Percentiles rank a stretch among this genome's conserved stretches.
Evolutionary conservation across 768 basidiomycete species (phyloP).

Genomic region (Trametes sanguinea): DNA sequence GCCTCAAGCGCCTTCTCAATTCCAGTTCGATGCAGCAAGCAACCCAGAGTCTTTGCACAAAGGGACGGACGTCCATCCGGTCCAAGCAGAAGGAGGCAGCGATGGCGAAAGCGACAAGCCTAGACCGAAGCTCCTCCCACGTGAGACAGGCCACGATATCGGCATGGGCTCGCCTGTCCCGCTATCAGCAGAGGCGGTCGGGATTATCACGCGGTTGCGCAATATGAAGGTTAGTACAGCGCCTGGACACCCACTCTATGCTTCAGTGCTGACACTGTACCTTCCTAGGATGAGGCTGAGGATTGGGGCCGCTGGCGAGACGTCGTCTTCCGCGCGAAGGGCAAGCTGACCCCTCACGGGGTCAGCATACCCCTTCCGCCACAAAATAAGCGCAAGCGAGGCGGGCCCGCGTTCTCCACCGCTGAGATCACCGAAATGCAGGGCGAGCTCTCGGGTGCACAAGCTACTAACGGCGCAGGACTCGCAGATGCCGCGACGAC

Average conservation of each 20-base stretch:
- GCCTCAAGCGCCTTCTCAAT: slow-evolving; percentile 53
- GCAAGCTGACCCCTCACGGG: slow-evolving; percentile 45
- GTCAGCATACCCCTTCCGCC: slow-evolving; percentile 56
- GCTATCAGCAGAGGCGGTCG: slow-evolving; percentile 73
- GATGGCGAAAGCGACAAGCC: slow-evolving; percentile 1
- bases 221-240: slow-evolving; percentile 69
- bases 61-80: not conserved
- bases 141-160: slow-evolving; percentile 85
- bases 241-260: too few relatives aligned
- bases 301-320: slow-evolving; percentile 91
- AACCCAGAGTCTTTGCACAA: slow-evolving; percentile 29
- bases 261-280: not conserved
- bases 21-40: slow-evolving; percentile 30
- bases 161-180: slow-evolving; percentile 87
- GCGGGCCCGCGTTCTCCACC: slow-evolving; percentile 43
- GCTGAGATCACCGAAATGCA: not conserved
- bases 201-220: slow-evolving; percentile 74
- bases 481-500: too few relatives aligned
- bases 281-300: slow-evolving; percentile 77
- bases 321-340: slow-evolving; percentile 78
- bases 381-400: slow-evolving; percentile 59
- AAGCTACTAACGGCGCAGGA: not conserved
- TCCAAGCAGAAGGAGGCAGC: not conserved
- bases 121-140: slow-evolving; percentile 57
- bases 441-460: not conserved